phyloP scores from a whole-genome alignment of 2,329 filamentous ascomycete genomes.

The Calcarisporium arbuscula region DNA sequence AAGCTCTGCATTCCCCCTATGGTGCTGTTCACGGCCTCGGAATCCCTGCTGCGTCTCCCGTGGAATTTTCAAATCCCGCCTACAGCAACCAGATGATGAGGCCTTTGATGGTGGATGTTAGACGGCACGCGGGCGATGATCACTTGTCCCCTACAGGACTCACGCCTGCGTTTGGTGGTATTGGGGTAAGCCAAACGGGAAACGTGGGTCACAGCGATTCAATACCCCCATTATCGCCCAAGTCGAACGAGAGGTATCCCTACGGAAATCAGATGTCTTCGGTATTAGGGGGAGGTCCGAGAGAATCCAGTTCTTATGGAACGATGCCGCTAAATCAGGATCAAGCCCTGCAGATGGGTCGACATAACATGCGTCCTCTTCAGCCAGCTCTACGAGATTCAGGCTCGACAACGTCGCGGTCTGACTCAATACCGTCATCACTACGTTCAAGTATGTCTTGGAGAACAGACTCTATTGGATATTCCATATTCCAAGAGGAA shows the following conservation, averaged over 20 bases:
- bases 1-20: conserved; percentile 62
- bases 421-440: conserved; percentile 53
- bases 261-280: conserved; percentile 43
- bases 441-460: conserved; percentile 56
- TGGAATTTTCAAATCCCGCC: conserved; percentile 40
- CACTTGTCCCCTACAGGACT: conserved; percentile 62
- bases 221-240: conserved; percentile 50
- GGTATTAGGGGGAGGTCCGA: conserved; percentile 39
- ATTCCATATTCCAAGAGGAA: conserved; percentile 42
- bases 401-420: conserved; percentile 48
- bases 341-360: conserved; percentile 37
- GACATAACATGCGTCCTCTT: conserved; percentile 42
- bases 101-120: conserved; percentile 62
- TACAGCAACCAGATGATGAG: conserved; percentile 59
- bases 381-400: conserved; percentile 55
- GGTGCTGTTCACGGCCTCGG: conserved; percentile 52
- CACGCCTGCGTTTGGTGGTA: conserved; percentile 60
- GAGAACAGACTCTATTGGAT: conserved; percentile 56
- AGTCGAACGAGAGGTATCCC: conserved; percentile 47
- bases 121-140: conserved; percentile 56
- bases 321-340: conserved; percentile 41
- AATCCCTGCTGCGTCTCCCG: conserved; percentile 40
- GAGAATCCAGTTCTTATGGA: no score
- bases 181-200: conserved; percentile 54
- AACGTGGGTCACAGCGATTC: conserved; percentile 47